Evolutionary conservation across 371 early-diverging fungal species (phyloP), one percentile per base, ranked within the genome.

Genomic region (Entomophthora muscae): DNA sequence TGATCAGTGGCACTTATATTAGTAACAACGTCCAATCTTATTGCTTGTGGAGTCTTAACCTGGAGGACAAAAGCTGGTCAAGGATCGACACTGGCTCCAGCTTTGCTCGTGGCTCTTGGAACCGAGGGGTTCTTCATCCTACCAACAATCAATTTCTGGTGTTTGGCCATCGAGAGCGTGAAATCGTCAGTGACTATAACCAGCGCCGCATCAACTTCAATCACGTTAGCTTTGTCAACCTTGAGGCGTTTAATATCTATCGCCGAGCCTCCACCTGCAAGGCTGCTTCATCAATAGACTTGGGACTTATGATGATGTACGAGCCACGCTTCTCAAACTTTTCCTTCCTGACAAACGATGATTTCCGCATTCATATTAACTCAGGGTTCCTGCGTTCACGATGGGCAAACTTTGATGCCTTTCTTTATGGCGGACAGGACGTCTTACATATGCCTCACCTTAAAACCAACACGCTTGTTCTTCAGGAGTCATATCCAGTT

Each of bases 171-270:
- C 80, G 77, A 29, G 71, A 77, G n/a, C 76, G 89, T 12, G 78
- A 76, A 32, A 70, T 88, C 28, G 71, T 79, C 2, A 80, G 83
- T 29, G 90, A 89, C 66, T 89, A 89, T 65, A 80, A 85, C 61
- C 78, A 82, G 60, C 81, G 90, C 26, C 84, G 82, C 63, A 76
- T 84, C 52, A 89, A 88, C 69, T 89, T 83, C 73, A 75, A 80
- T 64, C 85, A 89, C 66, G 70, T 85, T 26, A 79, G 84, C 13
- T 70, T 81, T 2, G 79, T 89, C 0, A 80, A 86, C 55, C 63
- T 88, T 63, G 84, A 86, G 64, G 83, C 88, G 0, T 83, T 86
- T 66, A 89, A 89, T 3, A 78, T 84, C 31, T 82, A 81, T 66
- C 75, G 77, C 13, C 75, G 74, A n/a, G 78, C 83, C 1, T 5